Evolutionary conservation across 2,329 filamentous ascomycete genomes (phyloP).

Genomic region (Diaporthe sp.): DNA sequence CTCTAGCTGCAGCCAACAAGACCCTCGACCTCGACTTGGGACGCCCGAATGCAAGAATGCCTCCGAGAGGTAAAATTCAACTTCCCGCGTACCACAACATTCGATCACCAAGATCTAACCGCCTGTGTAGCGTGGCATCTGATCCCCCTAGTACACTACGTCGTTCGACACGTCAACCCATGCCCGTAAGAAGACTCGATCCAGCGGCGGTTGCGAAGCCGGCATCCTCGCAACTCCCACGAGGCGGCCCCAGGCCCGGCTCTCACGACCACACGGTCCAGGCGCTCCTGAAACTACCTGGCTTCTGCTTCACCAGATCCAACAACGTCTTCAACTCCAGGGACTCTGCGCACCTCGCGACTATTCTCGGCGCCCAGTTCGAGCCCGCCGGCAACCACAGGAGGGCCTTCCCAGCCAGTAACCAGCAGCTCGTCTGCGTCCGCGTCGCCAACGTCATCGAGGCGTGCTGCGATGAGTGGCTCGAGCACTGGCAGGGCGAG

Average conservation of each 20-base stretch:
- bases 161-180: not conserved
- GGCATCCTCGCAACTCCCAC: not conserved
- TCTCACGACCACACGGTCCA: conserved; percentile 26
- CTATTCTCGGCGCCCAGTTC: conserved; percentile 31
- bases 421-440: conserved; percentile 19
- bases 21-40: not conserved
- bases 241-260: conserved; percentile 7
- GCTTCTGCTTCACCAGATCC: conserved; percentile 25
- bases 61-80: not conserved
- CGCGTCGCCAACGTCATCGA: conserved; percentile 39
- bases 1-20: not conserved
- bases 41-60: conserved; percentile 8
- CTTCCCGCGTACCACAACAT: not conserved
- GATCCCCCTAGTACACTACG: conserved; percentile 10
- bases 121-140: not conserved
- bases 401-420: not conserved
- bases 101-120: not conserved
- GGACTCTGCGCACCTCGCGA: not conserved
- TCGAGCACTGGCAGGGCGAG: conserved; percentile 37
- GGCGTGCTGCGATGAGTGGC: conserved; percentile 39
- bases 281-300: conserved; percentile 35
- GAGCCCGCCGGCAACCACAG: not conserved
- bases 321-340: not conserved
- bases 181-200: not conserved
- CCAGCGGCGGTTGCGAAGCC: not conserved